These are phyloP conservation scores for Boletellus deceptivus DNA, from an alignment of 1,284 basidiomycete species.

Conservation along the genomic window DNA sequence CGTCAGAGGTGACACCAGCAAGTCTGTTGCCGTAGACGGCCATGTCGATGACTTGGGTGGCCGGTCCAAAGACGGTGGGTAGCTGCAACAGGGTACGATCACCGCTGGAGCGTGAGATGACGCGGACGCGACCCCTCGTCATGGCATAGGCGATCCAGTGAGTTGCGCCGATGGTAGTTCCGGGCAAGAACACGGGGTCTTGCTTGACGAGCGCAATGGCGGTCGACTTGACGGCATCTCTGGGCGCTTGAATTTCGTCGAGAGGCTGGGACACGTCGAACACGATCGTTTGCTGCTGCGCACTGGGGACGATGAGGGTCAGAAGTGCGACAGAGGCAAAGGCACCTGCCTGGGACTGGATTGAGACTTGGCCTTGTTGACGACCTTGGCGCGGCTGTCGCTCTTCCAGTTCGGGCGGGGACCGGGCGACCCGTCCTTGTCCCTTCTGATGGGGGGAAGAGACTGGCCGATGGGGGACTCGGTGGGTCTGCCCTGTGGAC, in stretches of 20 bases:
- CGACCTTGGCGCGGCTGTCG: conserved; percentile 39
- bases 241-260: conserved; percentile 69
- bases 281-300: conserved; percentile 62
- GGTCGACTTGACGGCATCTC: conserved; percentile 73
- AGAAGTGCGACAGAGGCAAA: neutral
- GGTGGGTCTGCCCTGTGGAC: conserved; percentile 38
- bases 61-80: conserved; percentile 57
- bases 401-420: conserved; percentile 50
- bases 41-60: conserved; percentile 75
- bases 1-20: conserved; percentile 80
- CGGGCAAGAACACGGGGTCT: conserved; percentile 74
- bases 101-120: conserved; percentile 81
- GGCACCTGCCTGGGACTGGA: conserved; percentile 53
- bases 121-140: conserved; percentile 85
- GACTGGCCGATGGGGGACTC: conserved; percentile 48
- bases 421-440: conserved; percentile 68
- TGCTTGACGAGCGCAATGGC: conserved; percentile 82
- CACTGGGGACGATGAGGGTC: conserved; percentile 33
- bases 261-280: conserved; percentile 70
- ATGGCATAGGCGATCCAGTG: conserved; percentile 88
- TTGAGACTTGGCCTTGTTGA: conserved; percentile 47
- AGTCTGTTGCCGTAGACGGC: conserved; percentile 77
- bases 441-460: conserved; percentile 43
- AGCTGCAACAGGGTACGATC: conserved; percentile 79
- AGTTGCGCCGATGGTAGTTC: conserved; percentile 81